Conservation (phyloP, 345 rosid genomes). For the Gossypium thurberi region DNA sequence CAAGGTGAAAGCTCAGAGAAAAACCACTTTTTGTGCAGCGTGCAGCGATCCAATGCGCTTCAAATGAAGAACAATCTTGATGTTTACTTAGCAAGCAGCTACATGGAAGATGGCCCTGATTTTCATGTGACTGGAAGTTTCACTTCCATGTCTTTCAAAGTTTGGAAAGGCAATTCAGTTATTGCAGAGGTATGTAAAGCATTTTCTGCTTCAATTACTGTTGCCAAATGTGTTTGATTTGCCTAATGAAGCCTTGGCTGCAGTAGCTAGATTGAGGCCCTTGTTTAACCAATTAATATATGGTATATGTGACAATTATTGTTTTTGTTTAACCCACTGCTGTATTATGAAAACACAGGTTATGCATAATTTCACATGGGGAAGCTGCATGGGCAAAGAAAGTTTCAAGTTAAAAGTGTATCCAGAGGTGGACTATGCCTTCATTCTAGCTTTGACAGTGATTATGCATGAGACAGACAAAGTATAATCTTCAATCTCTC, state of each 20-base stretch:
- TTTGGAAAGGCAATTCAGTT: constrained; percentile 36
- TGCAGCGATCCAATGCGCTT: constrained; percentile 42
- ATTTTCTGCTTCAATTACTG: not conserved
- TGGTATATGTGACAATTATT: not conserved
- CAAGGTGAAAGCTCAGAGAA: constrained; percentile 45
- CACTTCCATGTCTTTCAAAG: constrained; percentile 55
- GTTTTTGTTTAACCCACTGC: not conserved
- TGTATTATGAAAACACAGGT: constrained; percentile 11
- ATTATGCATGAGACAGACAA: constrained; percentile 50
- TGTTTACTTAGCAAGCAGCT: constrained; percentile 37
- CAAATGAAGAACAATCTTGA: constrained; percentile 49
- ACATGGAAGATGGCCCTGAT: constrained; percentile 26
- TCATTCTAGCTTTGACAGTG: constrained; percentile 56
- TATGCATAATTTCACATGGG: constrained; percentile 51
- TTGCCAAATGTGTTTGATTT: too few species aligned
- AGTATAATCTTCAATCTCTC: not conserved
- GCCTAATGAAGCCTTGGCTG: too few species aligned
- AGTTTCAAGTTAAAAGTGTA: constrained; percentile 46
- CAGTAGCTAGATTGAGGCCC: too few species aligned
- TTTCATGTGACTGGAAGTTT: constrained; percentile 48
- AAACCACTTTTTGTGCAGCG: constrained; percentile 32
- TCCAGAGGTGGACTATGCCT: constrained; percentile 79
- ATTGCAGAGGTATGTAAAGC: constrained; percentile 48
- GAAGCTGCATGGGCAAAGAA: constrained; percentile 60
- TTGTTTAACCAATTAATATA: too few species aligned